phyloP scores from a whole-genome alignment of 2,329 filamentous ascomycete genomes.

The Penicillium psychrosexuale region DNA sequence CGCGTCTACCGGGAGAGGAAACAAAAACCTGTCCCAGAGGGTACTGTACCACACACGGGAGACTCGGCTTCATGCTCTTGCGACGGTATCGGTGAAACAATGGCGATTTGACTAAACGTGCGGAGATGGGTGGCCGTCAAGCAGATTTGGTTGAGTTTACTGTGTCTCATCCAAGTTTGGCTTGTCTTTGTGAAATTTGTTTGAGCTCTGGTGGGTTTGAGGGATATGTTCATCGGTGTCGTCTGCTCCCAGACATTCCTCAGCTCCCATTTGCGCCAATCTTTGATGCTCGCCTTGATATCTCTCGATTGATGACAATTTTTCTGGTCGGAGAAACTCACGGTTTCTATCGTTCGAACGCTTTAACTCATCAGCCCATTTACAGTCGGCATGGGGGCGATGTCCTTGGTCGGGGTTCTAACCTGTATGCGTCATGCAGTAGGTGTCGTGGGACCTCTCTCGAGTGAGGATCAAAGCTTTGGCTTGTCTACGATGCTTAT shows the following conservation, averaged over 20 bases:
- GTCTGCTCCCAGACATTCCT: constrained; percentile 13
- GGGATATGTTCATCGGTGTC: constrained; percentile 16
- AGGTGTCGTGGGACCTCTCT: constrained; percentile 71
- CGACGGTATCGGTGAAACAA: constrained; percentile 12
- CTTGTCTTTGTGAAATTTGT: constrained; percentile 12
- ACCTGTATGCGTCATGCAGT: constrained; percentile 25
- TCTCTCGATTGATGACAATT: constrained; percentile 6
- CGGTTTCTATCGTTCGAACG: constrained; percentile 9
- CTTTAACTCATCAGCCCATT: constrained; percentile 8
- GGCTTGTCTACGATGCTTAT: constrained; percentile 67
- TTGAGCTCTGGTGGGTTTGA: constrained; percentile 8
- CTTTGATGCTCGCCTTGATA: background rate
- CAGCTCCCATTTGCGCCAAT: constrained; percentile 12
- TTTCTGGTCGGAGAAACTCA: constrained; percentile 8
- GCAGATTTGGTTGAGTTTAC: constrained; percentile 12
- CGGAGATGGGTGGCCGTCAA: constrained; percentile 24
- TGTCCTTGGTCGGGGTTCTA: constrained; percentile 8
- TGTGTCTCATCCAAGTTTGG: constrained; percentile 6
- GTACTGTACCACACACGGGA: constrained; percentile 77
- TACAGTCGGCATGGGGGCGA: background rate
- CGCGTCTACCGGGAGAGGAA: constrained; percentile 61
- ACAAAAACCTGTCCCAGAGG: constrained; percentile 94
- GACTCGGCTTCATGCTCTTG: constrained; percentile 38
- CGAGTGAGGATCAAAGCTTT: constrained; percentile 90
- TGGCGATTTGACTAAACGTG: constrained; percentile 21